Base-by-base conservation (phyloP, 2,329 filamentous ascomycete species). In the Periconia sp. region DNA sequence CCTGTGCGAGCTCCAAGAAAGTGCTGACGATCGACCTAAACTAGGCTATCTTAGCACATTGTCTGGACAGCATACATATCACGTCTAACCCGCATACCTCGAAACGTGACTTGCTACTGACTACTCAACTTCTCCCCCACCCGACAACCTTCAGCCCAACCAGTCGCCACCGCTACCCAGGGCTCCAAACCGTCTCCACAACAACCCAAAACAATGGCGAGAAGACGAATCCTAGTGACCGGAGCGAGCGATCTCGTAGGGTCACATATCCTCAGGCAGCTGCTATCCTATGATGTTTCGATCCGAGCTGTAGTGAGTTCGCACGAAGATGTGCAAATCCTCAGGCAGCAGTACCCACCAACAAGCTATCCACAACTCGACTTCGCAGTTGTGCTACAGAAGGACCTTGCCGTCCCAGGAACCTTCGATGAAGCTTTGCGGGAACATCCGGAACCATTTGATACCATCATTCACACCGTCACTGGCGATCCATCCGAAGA, bases 261-360 rank as follows among this genome's bases (percentile, higher is more conserved):
- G n/a, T 62, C 55, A 5, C 59, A 61, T 35, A 59, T 63, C 15
- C 54, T 64, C 25, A 43, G 52, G 28, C 57, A 60, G 26, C 35
- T 64, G 9, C 44, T 66, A 11, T 51, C 57, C 23, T 50, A 44
- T 34, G 36, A 48, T 22, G 36, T 64, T 8, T 59, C 56, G 3
- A 49, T 65, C 22, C 56, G 61, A 26, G 59, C 59, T 2, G 56
- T 63, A 4, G 54, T 62, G 3, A 48, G 36, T n/a, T 56, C 60
- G 9, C 44, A 41, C 22, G 55, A 52, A 36, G 49, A 55, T 36
- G 52, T 48, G 22, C 46, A 54, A 10, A 30, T 35, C 12, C 36
- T 62, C 16, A 43, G 50, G 23, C 46, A 56, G 16, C 53, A 51
- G 28, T 61, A 57, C 35, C 45, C 45, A n/a, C 28, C 40, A 13